Base-by-base conservation (phyloP, 345 rosid genomes). In the Rhodomyrtus tomentosa region DNA sequence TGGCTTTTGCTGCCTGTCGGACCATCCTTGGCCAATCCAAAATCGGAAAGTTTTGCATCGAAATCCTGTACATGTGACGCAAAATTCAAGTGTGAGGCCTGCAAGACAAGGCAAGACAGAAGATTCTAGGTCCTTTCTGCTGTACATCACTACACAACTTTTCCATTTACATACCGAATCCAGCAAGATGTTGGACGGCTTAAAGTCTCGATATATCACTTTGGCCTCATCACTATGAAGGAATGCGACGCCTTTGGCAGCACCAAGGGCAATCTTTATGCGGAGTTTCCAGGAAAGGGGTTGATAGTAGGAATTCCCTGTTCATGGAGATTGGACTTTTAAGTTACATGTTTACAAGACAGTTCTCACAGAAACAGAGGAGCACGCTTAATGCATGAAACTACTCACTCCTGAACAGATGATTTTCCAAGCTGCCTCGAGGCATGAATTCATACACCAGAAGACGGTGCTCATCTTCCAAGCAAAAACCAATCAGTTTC, bases 401-500 rank as follows among this genome's bases (percentile, higher is more conserved):
- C 18, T 53, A 82, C 87, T 82, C 58, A 97, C 99, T 92, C 88
- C 92, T 86, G 85, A 97, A 97, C 21, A 97, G 83, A 89, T 97
- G 98, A 88, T 97, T 91, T 83, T 97, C 99, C 91, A 97, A 89
- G 92, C 99, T 97, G 73, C 99, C 98, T 76, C 92, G 93, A 21
- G 94, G 92, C 99, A 97, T 94, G 85, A 95, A 97, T 91, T 97
- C 98, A 38, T 97, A 97, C 25, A 95, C 98, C 86, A 97, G 91
- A 73, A 97, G 96, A 82, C 98, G 88, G 84, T 97, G 99, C 51
- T 94, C 98, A 89, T 94, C 98, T 89, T 97, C 99, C 85, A 95
- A 89, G 91, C 99, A 95, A 84, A 92, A 97, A 81, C 99, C 99
- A 59, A 94, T 86, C 90, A 97, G 82, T 89, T 92, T 93, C 86